A percentile compares a stretch with the other conserved stretches of the same genome.
Evolutionary conservation across 768 basidiomycete species (phyloP).

Genomic region (Russula earlei): DNA sequence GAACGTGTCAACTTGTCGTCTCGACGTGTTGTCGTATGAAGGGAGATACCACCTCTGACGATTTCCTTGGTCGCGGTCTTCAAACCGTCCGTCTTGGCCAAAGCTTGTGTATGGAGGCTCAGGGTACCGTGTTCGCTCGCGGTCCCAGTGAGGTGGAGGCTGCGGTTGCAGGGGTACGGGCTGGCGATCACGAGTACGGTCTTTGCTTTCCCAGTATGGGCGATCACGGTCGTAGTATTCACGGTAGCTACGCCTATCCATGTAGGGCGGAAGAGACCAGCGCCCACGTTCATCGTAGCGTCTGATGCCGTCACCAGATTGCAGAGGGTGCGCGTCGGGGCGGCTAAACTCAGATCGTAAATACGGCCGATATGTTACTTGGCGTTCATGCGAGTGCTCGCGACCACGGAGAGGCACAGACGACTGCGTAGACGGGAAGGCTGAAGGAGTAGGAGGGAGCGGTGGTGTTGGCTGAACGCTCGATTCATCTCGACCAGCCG

Average conservation of each 20-base stretch:
- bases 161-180: not conserved
- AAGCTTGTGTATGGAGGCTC: not conserved
- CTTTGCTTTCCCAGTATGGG: constrained; percentile 4
- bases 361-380: constrained; percentile 9
- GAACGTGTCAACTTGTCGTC: constrained; percentile 1
- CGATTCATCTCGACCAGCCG: constrained; percentile 6
- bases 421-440: constrained; percentile 2
- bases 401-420: constrained; percentile 4
- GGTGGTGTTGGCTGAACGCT: constrained; percentile 1
- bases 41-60: constrained; percentile 9
- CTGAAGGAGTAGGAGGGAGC: not conserved
- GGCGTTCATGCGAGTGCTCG: constrained; percentile 15
- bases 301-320: not conserved
- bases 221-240: constrained; percentile 16
- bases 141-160: constrained; percentile 4
- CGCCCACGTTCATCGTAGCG: constrained; percentile 12
- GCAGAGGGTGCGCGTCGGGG: not conserved
- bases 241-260: constrained; percentile 9
- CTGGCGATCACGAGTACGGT: constrained; percentile 6
- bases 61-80: constrained; percentile 8
- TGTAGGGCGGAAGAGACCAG: constrained; percentile 5
- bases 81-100: constrained; percentile 6
- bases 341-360: constrained; percentile 18
- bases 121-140: constrained; percentile 11
- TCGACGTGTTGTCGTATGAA: not conserved